phyloP scores from a whole-genome alignment of 805 yeast species.

The Kluyveromyces siamensis region DNA sequence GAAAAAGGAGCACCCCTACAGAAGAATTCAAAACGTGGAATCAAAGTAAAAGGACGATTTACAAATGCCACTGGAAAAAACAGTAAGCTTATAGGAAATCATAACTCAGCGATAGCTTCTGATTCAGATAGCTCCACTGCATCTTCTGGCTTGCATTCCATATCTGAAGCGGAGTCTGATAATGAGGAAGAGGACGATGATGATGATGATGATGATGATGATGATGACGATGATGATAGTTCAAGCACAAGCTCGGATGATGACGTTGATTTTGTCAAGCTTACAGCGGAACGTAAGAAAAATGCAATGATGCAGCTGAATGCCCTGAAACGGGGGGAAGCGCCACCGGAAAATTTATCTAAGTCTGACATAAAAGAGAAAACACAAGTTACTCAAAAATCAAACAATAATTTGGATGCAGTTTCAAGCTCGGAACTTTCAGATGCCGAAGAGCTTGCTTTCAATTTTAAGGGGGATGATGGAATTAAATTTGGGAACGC shows the following conservation, averaged over 20 bases:
- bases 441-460: constrained; percentile 16
- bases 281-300: constrained; percentile 60
- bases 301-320: constrained; percentile 42
- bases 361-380: constrained; percentile 5
- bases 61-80: constrained; percentile 23
- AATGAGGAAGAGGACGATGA: constrained; percentile 29
- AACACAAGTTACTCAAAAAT: constrained; percentile 9
- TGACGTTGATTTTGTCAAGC: constrained; percentile 61
- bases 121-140: constrained; percentile 10
- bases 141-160: constrained; percentile 17
- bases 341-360: constrained; percentile 22
- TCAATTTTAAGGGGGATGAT: constrained; percentile 20
- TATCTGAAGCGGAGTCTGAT: constrained; percentile 29
- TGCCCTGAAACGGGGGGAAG: constrained; percentile 26
- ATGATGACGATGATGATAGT: constrained; percentile 26
- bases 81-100: constrained; percentile 28
- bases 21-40: constrained; percentile 16
- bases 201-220: constrained; percentile 33
- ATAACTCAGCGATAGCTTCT: constrained; percentile 12
- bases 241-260: constrained; percentile 47
- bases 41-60: constrained; percentile 16
- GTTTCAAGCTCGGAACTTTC: constrained; percentile 15
- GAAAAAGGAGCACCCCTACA: constrained; percentile 17
- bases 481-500: constrained; percentile 31
- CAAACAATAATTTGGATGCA: constrained; percentile 7